phyloP scores from a whole-genome alignment of 306 rosid species.

The Prunus persica region DNA sequence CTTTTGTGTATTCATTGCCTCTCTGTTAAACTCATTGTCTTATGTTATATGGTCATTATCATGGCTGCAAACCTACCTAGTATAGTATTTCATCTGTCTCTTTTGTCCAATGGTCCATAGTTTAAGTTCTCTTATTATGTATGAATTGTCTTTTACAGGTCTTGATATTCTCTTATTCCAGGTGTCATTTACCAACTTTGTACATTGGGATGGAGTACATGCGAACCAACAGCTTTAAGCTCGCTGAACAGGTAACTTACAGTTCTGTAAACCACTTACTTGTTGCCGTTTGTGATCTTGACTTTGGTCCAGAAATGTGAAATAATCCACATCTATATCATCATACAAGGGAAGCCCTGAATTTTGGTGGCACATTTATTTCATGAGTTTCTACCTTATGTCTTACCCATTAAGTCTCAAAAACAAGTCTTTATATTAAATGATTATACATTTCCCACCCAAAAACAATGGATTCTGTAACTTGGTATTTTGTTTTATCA shows the following conservation, averaged over 20 bases:
- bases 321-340: background rate
- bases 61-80: background rate
- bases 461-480: background rate
- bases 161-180: conserved; percentile 76
- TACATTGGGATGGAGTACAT: conserved; percentile 99
- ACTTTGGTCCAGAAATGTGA: background rate
- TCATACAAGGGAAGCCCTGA: background rate
- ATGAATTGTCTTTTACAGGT: conserved; percentile 48
- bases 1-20: background rate
- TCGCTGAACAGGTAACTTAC: conserved; percentile 85
- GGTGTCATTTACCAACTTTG: conserved; percentile 97
- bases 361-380: background rate
- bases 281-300: conserved; percentile 6
- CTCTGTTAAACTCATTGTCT: background rate
- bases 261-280: background rate
- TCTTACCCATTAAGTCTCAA: background rate
- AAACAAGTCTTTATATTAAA: background rate
- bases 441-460: background rate
- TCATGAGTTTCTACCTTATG: background rate
- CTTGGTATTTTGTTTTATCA: background rate
- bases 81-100: background rate
- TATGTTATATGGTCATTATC: background rate
- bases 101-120: background rate
- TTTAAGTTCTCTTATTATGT: conserved; percentile 47
- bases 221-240: conserved; percentile 97